Conservation (phyloP, 805 yeast genomes). For the Wickerhamomyces queroliae region DNA sequence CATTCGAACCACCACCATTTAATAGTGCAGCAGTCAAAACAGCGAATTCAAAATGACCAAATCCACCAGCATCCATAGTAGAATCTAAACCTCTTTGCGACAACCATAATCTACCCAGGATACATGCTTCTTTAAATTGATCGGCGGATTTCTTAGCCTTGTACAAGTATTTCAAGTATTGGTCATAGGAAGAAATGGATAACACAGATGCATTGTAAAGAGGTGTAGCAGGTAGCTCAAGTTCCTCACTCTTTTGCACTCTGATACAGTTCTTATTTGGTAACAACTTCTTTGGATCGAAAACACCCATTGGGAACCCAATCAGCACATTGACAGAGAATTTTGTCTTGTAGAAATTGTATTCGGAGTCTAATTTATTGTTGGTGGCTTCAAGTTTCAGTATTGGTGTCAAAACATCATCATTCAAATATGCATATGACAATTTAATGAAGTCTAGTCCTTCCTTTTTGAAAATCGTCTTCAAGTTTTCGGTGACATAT, state of each 20-base stretch:
- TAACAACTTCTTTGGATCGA: slow-evolving; percentile 68
- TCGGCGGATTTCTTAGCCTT: slow-evolving; percentile 71
- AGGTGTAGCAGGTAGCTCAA: slow-evolving; percentile 69
- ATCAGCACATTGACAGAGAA: slow-evolving; percentile 67
- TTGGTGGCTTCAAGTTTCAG: slow-evolving; percentile 55
- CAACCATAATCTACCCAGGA: slow-evolving; percentile 85
- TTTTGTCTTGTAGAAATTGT: slow-evolving; percentile 62
- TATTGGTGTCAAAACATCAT: slow-evolving; percentile 72
- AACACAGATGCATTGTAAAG: slow-evolving; percentile 78
- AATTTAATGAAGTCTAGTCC: slow-evolving; percentile 43
- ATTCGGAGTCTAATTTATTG: slow-evolving; percentile 36
- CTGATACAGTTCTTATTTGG: slow-evolving; percentile 83
- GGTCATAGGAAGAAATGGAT: slow-evolving; percentile 60
- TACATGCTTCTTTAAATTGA: slow-evolving; percentile 81
- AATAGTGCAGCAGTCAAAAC: slow-evolving; percentile 73
- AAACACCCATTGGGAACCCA: slow-evolving; percentile 65
- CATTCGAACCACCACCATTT: slow-evolving; percentile 74
- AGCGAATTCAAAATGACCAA: slow-evolving; percentile 90
- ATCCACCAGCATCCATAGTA: slow-evolving; percentile 63
- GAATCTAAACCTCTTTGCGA: slow-evolving; percentile 79
- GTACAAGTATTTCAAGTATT: slow-evolving; percentile 70
- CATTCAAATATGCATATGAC: slow-evolving; percentile 67
- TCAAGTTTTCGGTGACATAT: slow-evolving; percentile 62
- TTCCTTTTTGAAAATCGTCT: slow-evolving; percentile 44
- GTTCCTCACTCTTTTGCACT: slow-evolving; percentile 34